Percentiles rank a stretch among this genome's conserved stretches.
Evolutionary conservation across 768 basidiomycete genomes (phyloP).

Genomic region (Rhizopogon rudus): DNA sequence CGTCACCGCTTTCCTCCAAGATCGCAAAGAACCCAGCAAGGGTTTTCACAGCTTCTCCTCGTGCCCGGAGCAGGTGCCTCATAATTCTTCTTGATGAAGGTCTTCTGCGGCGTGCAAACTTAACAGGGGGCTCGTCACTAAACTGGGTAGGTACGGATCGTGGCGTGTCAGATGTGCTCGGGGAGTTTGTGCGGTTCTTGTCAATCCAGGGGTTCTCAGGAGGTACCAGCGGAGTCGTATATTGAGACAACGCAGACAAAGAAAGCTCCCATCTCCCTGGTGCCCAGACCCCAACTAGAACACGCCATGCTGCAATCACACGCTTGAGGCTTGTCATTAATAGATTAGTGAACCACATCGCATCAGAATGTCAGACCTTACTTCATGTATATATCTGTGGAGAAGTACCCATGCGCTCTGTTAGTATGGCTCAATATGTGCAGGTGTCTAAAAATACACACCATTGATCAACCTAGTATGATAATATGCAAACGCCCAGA

Average conservation of each 20-base stretch:
- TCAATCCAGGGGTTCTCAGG: slow-evolving; percentile 72
- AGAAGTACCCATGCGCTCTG: neutral
- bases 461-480: slow-evolving; percentile 86
- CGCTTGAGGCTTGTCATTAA: slow-evolving; percentile 62
- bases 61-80: slow-evolving; percentile 82
- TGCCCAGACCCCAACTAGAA: slow-evolving; percentile 93
- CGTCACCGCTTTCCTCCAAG: slow-evolving; percentile 44
- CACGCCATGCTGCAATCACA: slow-evolving; percentile 89
- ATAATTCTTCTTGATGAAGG: slow-evolving; percentile 82
- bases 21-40: slow-evolving; percentile 70
- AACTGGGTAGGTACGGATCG: slow-evolving; percentile 17
- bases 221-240: slow-evolving; percentile 61
- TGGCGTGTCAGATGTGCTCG: slow-evolving; percentile 1
- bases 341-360: neutral
- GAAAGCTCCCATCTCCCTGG: slow-evolving; percentile 82
- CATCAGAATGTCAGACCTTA: slow-evolving; percentile 30
- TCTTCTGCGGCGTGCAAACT: slow-evolving; percentile 30
- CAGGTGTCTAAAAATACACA: slow-evolving; percentile 30
- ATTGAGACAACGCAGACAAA: slow-evolving; percentile 64
- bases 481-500: slow-evolving; percentile 79
- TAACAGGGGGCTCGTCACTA: slow-evolving; percentile 32
- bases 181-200: slow-evolving; percentile 29
- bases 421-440: neutral
- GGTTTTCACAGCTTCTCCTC: slow-evolving; percentile 76
- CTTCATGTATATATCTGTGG: slow-evolving; percentile 72